phyloP scores from a whole-genome alignment of 306 rosid species.

The Sesbania bispinosa region DNA sequence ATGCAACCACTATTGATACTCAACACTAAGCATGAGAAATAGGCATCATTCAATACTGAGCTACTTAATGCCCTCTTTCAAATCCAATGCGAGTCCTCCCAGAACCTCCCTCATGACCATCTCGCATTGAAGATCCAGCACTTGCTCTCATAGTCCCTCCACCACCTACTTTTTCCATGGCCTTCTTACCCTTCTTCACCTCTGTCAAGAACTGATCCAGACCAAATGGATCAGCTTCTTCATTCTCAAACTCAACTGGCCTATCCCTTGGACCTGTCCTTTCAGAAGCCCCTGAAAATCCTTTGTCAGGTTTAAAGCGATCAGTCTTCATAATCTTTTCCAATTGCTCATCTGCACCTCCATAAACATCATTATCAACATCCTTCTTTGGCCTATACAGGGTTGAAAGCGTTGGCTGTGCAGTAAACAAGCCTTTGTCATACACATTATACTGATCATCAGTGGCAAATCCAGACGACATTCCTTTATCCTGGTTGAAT shows the following conservation, averaged over 20 bases:
- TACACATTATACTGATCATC: slow-evolving; percentile 95
- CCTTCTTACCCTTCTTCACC: slow-evolving; percentile 84
- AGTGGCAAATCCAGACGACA: slow-evolving; percentile 74
- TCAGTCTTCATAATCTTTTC: slow-evolving; percentile 91
- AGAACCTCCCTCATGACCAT: no score
- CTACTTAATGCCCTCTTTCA: no score
- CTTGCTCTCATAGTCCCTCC: slow-evolving; percentile 92
- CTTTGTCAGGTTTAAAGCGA: slow-evolving; percentile 81
- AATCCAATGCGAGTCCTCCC: no score
- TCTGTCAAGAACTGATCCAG: slow-evolving; percentile 81
- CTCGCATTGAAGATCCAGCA: slow-evolving; percentile 79
- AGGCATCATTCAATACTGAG: no score
- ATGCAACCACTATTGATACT: no score
- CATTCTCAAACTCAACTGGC: slow-evolving; percentile 86
- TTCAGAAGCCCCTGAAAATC: slow-evolving; percentile 69
- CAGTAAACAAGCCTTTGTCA: slow-evolving; percentile 74
- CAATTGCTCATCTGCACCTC: slow-evolving; percentile 87
- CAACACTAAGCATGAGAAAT: no score
- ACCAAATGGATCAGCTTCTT: slow-evolving; percentile 94
- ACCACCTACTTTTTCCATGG: slow-evolving; percentile 64
- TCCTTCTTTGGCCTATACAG: slow-evolving; percentile 89
- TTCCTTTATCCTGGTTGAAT: slow-evolving; percentile 92
- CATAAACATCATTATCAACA: slow-evolving; percentile 63
- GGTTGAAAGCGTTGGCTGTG: slow-evolving; percentile 84
- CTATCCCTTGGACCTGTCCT: slow-evolving; percentile 70